Evolutionary conservation across 805 yeast species (phyloP), one percentile per base, ranked within the genome.

Genomic region (Lipomyces kockii): DNA sequence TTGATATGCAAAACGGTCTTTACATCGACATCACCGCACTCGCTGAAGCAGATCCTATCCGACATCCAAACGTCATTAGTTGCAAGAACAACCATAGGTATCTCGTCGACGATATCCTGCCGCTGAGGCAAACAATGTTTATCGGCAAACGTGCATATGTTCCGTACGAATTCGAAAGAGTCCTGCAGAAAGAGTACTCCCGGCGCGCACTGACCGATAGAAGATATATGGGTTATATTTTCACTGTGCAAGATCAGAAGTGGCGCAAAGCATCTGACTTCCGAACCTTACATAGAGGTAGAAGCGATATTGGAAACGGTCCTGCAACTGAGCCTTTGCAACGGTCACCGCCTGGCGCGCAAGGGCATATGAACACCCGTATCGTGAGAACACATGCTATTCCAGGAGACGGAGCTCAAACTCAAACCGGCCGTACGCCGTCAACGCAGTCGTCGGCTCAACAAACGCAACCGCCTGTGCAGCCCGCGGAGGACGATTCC

Each of bases 41-140:
- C 46, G 77, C 81, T 12, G 74, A 74, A 49, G 73, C 74, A 32
- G 65, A 64, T 54, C 70, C 66, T 6, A 61, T 62, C 37, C 70
- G 63, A 43, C 65, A 62, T 22, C 72, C 70, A 6, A 70, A 67
- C 70, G 61, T 63, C 49, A 37, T 67, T 78, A 79, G 69, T 79
- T 87, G 90, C 78, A 82, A 86, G 60, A 86, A 87, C 74, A 77
- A 81, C 67, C 92, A 90, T 76, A 83, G 81, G 69, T 85, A 85
- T 75, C 74, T 79, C 7, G 74, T 81, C 43, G 81, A 82, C 8
- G 86, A 85, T 60, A 74, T 89, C 17, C 74, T 80, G 9, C 89
- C 91, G 0, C 78, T 90, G 67, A 77, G 83, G 3, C 79, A 83
- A 43, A 82, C 90, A 0, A 71, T 80, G 22, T 87, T 86, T 71